These are phyloP conservation scores for Trichoderma erinaceum DNA, from an alignment of 495 filamentous ascomycete species.

Conservation along the genomic window DNA sequence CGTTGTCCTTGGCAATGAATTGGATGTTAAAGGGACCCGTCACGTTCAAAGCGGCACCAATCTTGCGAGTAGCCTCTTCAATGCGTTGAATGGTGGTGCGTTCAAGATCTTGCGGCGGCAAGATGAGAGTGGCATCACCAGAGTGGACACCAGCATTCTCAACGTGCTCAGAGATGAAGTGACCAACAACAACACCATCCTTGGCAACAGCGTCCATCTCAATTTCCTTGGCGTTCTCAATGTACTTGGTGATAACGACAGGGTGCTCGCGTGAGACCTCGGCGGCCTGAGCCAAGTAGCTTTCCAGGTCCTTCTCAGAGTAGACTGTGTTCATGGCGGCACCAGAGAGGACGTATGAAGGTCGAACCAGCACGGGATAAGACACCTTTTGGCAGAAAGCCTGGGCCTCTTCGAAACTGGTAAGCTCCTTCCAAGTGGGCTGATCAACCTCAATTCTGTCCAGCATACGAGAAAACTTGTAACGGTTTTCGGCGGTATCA, in stretches of 20 bases:
- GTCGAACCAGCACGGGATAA: conserved; percentile 90
- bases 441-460: conserved; percentile 96
- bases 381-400: conserved; percentile 75
- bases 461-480: conserved; percentile 96
- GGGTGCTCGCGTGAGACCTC: conserved; percentile 94
- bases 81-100: conserved; percentile 83
- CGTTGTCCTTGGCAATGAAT: conserved; percentile 99
- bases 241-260: conserved; percentile 97
- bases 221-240: conserved; percentile 94
- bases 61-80: conserved; percentile 91
- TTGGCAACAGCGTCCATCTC: conserved; percentile 94
- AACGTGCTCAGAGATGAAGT: conserved; percentile 93
- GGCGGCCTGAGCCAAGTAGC: conserved; percentile 79
- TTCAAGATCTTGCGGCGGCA: conserved; percentile 91
- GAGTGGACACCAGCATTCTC: conserved; percentile 97
- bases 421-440: conserved; percentile 95
- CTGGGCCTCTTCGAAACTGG: conserved; percentile 80
- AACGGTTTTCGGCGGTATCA: conserved; percentile 92
- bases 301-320: conserved; percentile 76
- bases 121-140: conserved; percentile 87
- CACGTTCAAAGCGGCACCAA: conserved; percentile 88
- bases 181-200: conserved; percentile 78
- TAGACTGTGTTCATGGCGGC: conserved; percentile 98
- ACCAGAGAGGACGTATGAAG: conserved; percentile 92
- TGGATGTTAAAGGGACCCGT: conserved; percentile 98